Evolutionary conservation across 1,139 yeast genomes (phyloP).

Genomic region (Hyphopichia pseudoburtonii): DNA sequence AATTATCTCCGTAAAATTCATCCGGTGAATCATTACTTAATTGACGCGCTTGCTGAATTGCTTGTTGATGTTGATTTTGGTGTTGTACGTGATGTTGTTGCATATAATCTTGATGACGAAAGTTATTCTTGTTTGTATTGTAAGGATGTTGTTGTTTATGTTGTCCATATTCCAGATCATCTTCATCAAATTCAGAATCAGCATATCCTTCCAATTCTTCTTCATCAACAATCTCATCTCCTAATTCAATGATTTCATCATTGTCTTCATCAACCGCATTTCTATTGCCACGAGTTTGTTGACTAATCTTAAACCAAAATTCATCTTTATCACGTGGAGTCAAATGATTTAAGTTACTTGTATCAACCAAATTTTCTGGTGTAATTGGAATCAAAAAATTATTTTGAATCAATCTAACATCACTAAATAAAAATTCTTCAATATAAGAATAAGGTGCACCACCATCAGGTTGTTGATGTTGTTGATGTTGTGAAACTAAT

Average conservation of each 20-base stretch:
- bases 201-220: slow-evolving; percentile 13
- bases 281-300: background rate
- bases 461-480: slow-evolving; percentile 11
- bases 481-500: slow-evolving; percentile 9
- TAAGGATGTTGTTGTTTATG: background rate
- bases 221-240: slow-evolving; percentile 14
- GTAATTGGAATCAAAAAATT: slow-evolving; percentile 40
- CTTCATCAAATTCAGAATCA: slow-evolving; percentile 20
- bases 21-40: slow-evolving; percentile 10
- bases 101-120: background rate
- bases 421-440: slow-evolving; percentile 41
- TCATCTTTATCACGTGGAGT: slow-evolving; percentile 16
- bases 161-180: slow-evolving; percentile 18
- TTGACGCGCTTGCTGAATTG: slow-evolving; percentile 11
- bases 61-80: slow-evolving; percentile 20
- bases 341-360: slow-evolving; percentile 7
- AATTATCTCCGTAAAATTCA: slow-evolving; percentile 26
- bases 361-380: slow-evolving; percentile 21
- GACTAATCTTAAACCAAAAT: slow-evolving; percentile 19
- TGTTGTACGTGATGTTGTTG: slow-evolving; percentile 16
- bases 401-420: slow-evolving; percentile 44
- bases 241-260: slow-evolving; percentile 15
- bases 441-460: slow-evolving; percentile 22
- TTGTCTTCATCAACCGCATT: background rate
- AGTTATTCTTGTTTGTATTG: background rate